Evolutionary conservation across 108 stramenopile genomes (phyloP).

Genomic region (Heterococcus sp.): DNA sequence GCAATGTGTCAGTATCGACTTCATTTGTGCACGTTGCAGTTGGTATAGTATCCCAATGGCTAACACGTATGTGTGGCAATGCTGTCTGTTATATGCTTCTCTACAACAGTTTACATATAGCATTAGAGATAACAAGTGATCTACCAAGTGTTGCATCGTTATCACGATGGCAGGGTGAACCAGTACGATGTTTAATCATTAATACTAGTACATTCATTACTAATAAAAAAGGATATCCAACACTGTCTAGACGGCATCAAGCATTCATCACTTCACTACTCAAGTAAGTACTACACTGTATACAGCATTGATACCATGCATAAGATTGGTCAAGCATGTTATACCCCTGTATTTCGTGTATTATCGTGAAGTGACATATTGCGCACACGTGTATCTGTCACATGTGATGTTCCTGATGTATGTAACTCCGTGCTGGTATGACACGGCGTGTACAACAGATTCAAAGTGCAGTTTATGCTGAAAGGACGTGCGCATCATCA

Average conservation of each 20-base stretch:
- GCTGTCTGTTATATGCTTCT: not conserved
- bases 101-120: slow-evolving; percentile 18
- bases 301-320: not conserved
- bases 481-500: slow-evolving; percentile 41
- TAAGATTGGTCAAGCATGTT: not conserved
- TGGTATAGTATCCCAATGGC: no score
- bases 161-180: slow-evolving; percentile 72
- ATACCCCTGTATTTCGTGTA: no score
- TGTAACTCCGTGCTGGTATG: no score
- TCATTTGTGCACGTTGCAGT: no score
- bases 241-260: slow-evolving; percentile 76
- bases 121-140: slow-evolving; percentile 69
- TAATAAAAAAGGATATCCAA: slow-evolving; percentile 86
- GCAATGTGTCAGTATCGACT: not conserved
- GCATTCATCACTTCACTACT: slow-evolving; percentile 66
- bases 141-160: slow-evolving; percentile 65
- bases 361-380: no score
- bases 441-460: no score
- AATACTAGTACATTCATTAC: slow-evolving; percentile 73
- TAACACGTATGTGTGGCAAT: no score
- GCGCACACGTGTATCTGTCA: no score
- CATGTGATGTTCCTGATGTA: no score
- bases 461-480: slow-evolving; percentile 49
- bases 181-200: slow-evolving; percentile 69
- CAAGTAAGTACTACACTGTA: not conserved